phyloP scores from a whole-genome alignment of 1,139 yeast genomes.

The Groenewaldozyma sp. region DNA sequence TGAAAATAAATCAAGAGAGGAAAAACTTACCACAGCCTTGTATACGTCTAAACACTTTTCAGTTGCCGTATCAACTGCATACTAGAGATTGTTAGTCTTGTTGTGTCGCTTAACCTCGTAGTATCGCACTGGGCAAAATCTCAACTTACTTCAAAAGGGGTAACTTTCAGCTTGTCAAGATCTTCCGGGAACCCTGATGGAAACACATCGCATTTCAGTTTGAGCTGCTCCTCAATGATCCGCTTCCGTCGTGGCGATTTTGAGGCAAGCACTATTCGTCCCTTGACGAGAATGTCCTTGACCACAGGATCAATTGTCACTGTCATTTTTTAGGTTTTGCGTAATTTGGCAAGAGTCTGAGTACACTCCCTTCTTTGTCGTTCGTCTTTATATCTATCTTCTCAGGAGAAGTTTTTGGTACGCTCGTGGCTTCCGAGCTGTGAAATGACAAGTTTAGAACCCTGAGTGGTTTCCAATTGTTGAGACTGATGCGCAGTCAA shows the following conservation, averaged over 20 bases:
- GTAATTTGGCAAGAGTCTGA: no score
- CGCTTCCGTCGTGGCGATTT: constrained; percentile 74
- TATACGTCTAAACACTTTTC: constrained; percentile 58
- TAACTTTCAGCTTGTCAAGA: constrained; percentile 43
- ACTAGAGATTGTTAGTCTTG: constrained; percentile 31
- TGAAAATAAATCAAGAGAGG: no score
- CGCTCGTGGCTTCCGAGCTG: no score
- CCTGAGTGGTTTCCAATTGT: no score
- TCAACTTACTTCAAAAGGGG: constrained; percentile 36
- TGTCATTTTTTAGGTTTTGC: no score
- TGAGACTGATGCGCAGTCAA: no score
- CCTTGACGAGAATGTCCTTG: constrained; percentile 3
- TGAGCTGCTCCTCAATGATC: constrained; percentile 52
- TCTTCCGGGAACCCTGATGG: constrained; percentile 68
- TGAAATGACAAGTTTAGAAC: no score
- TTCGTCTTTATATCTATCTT: no score
- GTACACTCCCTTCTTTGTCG: no score
- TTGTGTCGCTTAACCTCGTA: neutral
- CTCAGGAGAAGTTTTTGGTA: no score
- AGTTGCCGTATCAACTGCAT: constrained; percentile 62
- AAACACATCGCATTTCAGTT: constrained; percentile 40
- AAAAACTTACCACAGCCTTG: constrained; percentile 27
- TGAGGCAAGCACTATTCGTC: constrained; percentile 59
- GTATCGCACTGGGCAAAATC: neutral
- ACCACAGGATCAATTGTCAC: neutral